Evolutionary conservation across 306 rosid species (phyloP).

Genomic region (Dalbergia cultrata): DNA sequence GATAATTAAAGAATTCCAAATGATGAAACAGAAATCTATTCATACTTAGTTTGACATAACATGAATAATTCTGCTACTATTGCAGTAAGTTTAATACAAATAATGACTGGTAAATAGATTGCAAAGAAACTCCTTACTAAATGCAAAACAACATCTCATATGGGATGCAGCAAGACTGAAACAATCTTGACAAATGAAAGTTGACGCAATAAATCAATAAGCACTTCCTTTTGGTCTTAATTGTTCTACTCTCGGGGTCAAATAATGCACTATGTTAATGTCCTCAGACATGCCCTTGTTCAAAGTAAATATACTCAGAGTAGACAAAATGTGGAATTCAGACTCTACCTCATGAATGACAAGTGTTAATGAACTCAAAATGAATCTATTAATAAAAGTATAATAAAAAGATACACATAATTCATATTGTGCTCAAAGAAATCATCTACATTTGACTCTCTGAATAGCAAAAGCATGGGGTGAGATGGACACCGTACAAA

Average conservation of each 20-base stretch:
- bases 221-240: not conserved
- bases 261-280: not conserved
- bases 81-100: not conserved
- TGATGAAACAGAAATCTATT: not conserved
- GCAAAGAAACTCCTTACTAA: not conserved
- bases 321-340: constrained; percentile 4
- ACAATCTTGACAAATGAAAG: not conserved
- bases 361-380: constrained; percentile 15
- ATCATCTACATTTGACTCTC: constrained; percentile 1
- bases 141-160: not conserved
- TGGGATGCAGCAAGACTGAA: not conserved
- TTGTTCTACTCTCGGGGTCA: constrained; percentile 1
- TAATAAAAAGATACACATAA: not conserved
- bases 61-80: constrained; percentile 5
- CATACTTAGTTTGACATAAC: constrained; percentile 13
- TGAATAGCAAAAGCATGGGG: constrained; percentile 10
- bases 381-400: not conserved
- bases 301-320: not conserved
- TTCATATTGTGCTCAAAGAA: not conserved
- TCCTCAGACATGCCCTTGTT: not conserved
- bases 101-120: not conserved
- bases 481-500: constrained; percentile 9
- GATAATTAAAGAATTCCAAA: constrained; percentile 16
- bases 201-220: not conserved
- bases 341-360: not conserved